Evolutionary conservation across 371 early-diverging fungal species (phyloP).

Genomic region (Capillidium heterosporum): DNA sequence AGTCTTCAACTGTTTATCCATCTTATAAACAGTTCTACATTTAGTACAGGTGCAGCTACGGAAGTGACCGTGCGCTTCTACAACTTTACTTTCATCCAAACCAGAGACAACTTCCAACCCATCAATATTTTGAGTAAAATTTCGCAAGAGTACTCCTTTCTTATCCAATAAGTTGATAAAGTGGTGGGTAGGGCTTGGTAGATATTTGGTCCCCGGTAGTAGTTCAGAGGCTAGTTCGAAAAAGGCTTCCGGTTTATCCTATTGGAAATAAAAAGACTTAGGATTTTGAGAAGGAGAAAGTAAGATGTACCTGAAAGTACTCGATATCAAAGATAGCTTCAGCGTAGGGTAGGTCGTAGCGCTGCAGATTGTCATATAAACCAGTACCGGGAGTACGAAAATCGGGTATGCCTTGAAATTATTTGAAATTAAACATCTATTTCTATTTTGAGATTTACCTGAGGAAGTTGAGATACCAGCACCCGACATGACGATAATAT

Average conservation of each 20-base stretch:
- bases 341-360: conserved; percentile 74
- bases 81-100: conserved; percentile 39
- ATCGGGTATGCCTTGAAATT: conserved; percentile 46
- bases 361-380: conserved; percentile 72
- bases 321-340: conserved; percentile 86
- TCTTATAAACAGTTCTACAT: conserved; percentile 14
- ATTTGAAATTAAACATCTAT: conserved; percentile 12
- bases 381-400: conserved; percentile 86
- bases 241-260: conserved; percentile 67
- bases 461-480: conserved; percentile 89
- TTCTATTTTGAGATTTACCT: conserved; percentile 20
- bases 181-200: conserved; percentile 74
- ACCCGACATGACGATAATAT: conserved; percentile 81
- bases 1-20: conserved; percentile 1
- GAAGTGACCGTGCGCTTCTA: conserved; percentile 93
- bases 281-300: not conserved
- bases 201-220: conserved; percentile 44
- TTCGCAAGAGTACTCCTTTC: conserved; percentile 49
- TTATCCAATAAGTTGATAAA: conserved; percentile 61
- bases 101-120: conserved; percentile 77
- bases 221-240: conserved; percentile 79
- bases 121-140: conserved; percentile 93
- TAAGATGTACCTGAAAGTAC: conserved; percentile 39
- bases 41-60: conserved; percentile 56
- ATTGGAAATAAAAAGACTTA: not conserved